phyloP scores from a whole-genome alignment of 148 eudicot species.

The Fagopyrum tataricum region DNA sequence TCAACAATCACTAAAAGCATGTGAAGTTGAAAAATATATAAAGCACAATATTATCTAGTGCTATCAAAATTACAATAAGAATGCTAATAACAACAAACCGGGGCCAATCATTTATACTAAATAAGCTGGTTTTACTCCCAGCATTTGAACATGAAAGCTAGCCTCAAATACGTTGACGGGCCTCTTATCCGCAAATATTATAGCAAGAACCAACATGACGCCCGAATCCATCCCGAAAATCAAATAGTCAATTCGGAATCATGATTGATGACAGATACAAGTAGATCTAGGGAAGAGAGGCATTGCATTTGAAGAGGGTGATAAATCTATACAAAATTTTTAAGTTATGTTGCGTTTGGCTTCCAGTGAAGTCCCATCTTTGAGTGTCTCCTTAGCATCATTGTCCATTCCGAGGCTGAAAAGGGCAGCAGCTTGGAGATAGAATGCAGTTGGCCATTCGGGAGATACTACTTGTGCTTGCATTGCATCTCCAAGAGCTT shows the following conservation, averaged over 20 bases:
- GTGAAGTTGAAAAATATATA: background rate
- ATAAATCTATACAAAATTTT: background rate
- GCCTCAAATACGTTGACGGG: background rate
- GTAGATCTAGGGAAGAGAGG: background rate
- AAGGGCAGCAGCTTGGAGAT: constrained; percentile 53
- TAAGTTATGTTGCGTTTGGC: constrained; percentile 20
- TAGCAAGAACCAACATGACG: background rate
- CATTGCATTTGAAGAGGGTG: background rate
- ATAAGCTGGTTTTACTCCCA: background rate
- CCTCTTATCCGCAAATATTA: background rate
- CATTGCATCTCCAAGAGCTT: constrained; percentile 63
- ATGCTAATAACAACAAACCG: background rate
- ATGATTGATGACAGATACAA: background rate
- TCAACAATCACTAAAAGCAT: too few relatives aligned
- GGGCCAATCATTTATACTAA: background rate
- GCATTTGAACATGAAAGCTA: background rate
- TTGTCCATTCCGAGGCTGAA: constrained; percentile 55
- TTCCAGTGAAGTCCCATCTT: constrained; percentile 51
- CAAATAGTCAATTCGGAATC: constrained; percentile 5
- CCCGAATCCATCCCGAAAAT: background rate
- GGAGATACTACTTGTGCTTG: constrained; percentile 53
- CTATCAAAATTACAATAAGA: constrained; percentile 3
- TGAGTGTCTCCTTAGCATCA: constrained; percentile 53
- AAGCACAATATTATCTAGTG: background rate
- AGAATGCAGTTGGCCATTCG: constrained; percentile 51